These are phyloP conservation scores for Ustilago esculenta DNA, from an alignment of 1,284 basidiomycete species.

Conservation along the genomic window DNA sequence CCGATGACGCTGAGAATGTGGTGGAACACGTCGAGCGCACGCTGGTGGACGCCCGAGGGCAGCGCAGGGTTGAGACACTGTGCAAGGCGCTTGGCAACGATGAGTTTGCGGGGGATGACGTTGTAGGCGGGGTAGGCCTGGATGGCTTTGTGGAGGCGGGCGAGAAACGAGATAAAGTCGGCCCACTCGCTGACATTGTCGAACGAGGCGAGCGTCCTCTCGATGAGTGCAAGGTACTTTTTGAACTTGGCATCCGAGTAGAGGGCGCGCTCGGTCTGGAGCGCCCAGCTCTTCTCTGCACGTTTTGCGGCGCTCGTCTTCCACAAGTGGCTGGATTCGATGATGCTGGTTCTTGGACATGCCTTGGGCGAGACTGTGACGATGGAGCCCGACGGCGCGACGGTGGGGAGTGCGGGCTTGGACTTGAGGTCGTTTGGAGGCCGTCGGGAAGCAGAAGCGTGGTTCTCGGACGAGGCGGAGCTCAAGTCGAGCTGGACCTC, in stretches of 20 bases:
- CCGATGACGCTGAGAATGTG: slow-evolving; percentile 90
- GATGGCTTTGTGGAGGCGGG: slow-evolving; percentile 91
- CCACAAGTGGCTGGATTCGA: slow-evolving; percentile 55
- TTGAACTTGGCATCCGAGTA: slow-evolving; percentile 86
- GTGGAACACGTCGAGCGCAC: slow-evolving; percentile 92
- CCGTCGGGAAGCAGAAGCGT: not conserved
- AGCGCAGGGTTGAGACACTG: slow-evolving; percentile 97
- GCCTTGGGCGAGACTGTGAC: slow-evolving; percentile 25
- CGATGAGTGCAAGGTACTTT: slow-evolving; percentile 90
- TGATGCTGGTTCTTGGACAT: slow-evolving; percentile 35
- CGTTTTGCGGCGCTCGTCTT: slow-evolving; percentile 58
- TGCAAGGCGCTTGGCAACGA: slow-evolving; percentile 91
- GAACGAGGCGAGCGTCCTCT: slow-evolving; percentile 89
- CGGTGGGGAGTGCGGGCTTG: slow-evolving; percentile 10
- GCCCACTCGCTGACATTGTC: slow-evolving; percentile 99
- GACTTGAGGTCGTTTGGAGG: not conserved
- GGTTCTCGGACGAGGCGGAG: slow-evolving; percentile 30
- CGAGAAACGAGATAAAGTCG: slow-evolving; percentile 97
- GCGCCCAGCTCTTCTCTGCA: slow-evolving; percentile 62
- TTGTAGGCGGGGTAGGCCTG: slow-evolving; percentile 91
- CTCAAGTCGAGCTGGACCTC: slow-evolving; percentile 52
- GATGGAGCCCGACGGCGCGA: slow-evolving; percentile 11
- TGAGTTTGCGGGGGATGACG: slow-evolving; percentile 92
- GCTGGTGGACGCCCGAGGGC: slow-evolving; percentile 94
- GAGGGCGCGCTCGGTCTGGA: slow-evolving; percentile 61